Evolutionary conservation across 306 rosid species (phyloP), one percentile per base, ranked within the genome.

Genomic region (Rosa rugosa): DNA sequence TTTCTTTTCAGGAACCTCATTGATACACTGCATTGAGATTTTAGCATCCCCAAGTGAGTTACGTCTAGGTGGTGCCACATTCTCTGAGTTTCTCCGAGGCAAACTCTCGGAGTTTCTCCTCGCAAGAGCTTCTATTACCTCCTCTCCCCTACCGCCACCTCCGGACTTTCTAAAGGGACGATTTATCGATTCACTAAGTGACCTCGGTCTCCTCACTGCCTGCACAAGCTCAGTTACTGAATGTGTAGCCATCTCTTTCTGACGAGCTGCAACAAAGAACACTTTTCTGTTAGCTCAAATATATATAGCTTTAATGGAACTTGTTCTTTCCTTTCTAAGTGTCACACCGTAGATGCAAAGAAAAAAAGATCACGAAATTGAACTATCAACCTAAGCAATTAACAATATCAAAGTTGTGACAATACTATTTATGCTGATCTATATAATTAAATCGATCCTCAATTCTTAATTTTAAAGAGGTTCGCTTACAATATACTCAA

Each of bases 131-230:
- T 81, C 87, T 76, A 25, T 0, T 81, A 63, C 87, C 8, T 82
- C 85, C 27, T 69, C 84, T 27, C 85, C 83, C 77, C 69, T 72
- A 2, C 74, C 83, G 2, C 74, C 83, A 63, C 83, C 87, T 45
- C 75, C 92, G 6, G 99, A 89, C 78, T 84, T 86, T 89, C 87
- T 86, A 36, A 78, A 79, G 70, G 93, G 96, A 25, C 86, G 96
- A 67, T 80, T 86, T 66, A 72, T 80, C 5, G 99, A 95, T 81
- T 92, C 98, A 57, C 99, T 93, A 22, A 91, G 75, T 44, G 99
- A 92, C 46, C 97, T 86, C 3, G 99, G 99, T 54, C 97, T 93
- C 83, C 87, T 95, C 83, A 95, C 89, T 3, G 97, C 98, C 46
- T 81, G 80, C 20, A 95, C 70, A 27, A 95, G 89, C 80, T 95